Conservation (phyloP, 2,329 filamentous ascomycete species). For the Exophiala sideris region DNA sequence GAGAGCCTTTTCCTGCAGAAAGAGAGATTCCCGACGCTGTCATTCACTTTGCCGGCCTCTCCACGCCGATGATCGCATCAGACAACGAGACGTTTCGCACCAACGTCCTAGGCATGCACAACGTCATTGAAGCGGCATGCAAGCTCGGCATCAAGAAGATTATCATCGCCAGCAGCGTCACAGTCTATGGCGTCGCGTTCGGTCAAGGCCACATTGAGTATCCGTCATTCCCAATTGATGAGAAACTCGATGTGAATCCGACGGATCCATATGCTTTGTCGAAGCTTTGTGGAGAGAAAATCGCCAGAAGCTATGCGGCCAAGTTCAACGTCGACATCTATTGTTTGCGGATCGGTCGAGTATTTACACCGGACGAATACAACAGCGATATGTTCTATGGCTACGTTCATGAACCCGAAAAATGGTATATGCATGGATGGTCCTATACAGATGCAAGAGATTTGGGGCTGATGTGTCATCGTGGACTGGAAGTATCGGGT, state of each 20-base stretch:
- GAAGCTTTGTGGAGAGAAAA: slow-evolving; percentile 55
- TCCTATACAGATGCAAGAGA: slow-evolving; percentile 62
- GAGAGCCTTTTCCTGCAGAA: slow-evolving; percentile 44
- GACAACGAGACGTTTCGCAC: slow-evolving; percentile 57
- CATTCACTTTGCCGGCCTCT: slow-evolving; percentile 59
- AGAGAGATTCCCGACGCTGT: slow-evolving; percentile 54
- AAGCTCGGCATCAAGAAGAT: background rate
- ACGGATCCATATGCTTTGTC: slow-evolving; percentile 60
- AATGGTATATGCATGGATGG: slow-evolving; percentile 57
- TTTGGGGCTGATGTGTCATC: slow-evolving; percentile 58
- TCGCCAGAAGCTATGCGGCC: slow-evolving; percentile 54
- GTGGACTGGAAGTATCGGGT: slow-evolving; percentile 50
- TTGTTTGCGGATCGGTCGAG: slow-evolving; percentile 57
- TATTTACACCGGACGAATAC: slow-evolving; percentile 61
- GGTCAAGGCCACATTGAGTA: slow-evolving; percentile 57
- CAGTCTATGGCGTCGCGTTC: slow-evolving; percentile 59
- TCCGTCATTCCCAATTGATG: slow-evolving; percentile 56
- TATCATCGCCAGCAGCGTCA: slow-evolving; percentile 28
- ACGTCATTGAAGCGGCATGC: slow-evolving; percentile 60
- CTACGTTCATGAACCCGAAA: slow-evolving; percentile 49
- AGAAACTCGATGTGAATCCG: slow-evolving; percentile 56
- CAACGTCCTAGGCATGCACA: slow-evolving; percentile 57
- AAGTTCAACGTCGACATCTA: slow-evolving; percentile 58
- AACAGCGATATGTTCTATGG: slow-evolving; percentile 46
- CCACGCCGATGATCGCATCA: slow-evolving; percentile 55